phyloP scores from a whole-genome alignment of 495 filamentous ascomycete genomes.

The Penicillium longicatenatum region DNA sequence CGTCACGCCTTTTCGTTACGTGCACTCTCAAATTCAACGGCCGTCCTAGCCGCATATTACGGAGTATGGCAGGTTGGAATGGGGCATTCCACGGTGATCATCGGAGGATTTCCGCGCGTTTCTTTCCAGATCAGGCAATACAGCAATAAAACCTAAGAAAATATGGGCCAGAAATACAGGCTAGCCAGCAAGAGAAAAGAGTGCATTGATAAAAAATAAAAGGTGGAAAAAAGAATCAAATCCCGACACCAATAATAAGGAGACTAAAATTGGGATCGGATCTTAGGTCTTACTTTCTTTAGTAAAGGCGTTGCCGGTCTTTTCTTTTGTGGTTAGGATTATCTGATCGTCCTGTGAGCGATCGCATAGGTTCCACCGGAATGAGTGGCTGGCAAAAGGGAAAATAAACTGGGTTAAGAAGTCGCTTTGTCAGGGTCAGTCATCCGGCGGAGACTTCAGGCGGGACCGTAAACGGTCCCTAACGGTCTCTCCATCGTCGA shows the following conservation, averaged over 20 bases:
- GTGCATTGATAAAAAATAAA: too few relatives aligned
- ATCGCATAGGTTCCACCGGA: slow-evolving; percentile 19
- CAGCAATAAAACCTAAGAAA: background rate
- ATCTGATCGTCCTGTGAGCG: slow-evolving; percentile 38
- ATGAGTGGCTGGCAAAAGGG: slow-evolving; percentile 9
- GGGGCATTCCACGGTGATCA: slow-evolving; percentile 18
- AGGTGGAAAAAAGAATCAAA: background rate
- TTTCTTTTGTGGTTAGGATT: slow-evolving; percentile 32
- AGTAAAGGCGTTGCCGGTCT: slow-evolving; percentile 31
- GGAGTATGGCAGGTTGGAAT: slow-evolving; percentile 19
- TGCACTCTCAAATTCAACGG: background rate
- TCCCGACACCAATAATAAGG: slow-evolving; percentile 1
- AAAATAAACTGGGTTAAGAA: background rate
- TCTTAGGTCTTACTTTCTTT: slow-evolving; percentile 37
- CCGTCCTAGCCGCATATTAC: slow-evolving; percentile 10
- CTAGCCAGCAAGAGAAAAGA: background rate
- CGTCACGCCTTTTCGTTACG: too few relatives aligned
- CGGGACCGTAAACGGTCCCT: slow-evolving; percentile 21
- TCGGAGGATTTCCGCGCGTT: slow-evolving; percentile 18
- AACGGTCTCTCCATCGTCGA: slow-evolving; percentile 31
- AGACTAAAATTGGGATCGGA: slow-evolving; percentile 37
- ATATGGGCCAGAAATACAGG: background rate
- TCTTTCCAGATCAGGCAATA: slow-evolving; percentile 1
- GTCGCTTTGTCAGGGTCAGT: slow-evolving; percentile 19
- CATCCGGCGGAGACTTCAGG: slow-evolving; percentile 15